Base-by-base conservation (phyloP, 257 asterid genomes). In the Solanum dulcamara region DNA sequence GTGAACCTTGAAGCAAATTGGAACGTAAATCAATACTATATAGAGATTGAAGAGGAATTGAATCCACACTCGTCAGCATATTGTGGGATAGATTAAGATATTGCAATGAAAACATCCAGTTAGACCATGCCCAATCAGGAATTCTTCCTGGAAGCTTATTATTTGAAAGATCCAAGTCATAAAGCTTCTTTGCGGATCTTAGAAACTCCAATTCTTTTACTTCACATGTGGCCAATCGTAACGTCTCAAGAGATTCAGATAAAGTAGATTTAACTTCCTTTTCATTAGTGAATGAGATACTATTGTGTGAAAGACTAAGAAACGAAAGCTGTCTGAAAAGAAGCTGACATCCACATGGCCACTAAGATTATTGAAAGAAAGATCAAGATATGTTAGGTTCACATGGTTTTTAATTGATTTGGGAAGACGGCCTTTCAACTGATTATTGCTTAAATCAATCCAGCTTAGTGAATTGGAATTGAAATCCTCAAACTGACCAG, bases 21-120 rank as follows among this genome's bases (percentile, higher is more conserved):
- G 2, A 40, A 0, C 10, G 11, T 0, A 40, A 40, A 40, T 40
- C 55, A 48, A 48, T 48, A 14, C 8, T 5, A 5, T 48, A 0
- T 4, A 4, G 2, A 48, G 0, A 14, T 0, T 4, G 55, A 48
- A 48, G 8, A 15, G 55, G 55, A 48, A 15, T 48, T 48, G 22
- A 48, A 48, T 48, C 55, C 2, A 48, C 55, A 48, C 55, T 48
- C 0, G 0, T 14, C 20, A 14, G 2, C 46, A 40, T 48, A n/a
- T 86, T 86, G 75, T 86, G 84, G 26, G 86, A 86, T 35, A 86
- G 7, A 72, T 86, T 50, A 40, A 83, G 84, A n/a, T 8, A 22
- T 46, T 1, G 0, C 74, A 82, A 10, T 20, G 35, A 11, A 35
- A 70, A 10, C 6, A 9, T 53, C 88, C 80, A 86, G 0, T 30